Evolutionary conservation across 2,329 filamentous ascomycete species (phyloP), one percentile per base, ranked within the genome.

Genomic region (Intubia oerlemansii): DNA sequence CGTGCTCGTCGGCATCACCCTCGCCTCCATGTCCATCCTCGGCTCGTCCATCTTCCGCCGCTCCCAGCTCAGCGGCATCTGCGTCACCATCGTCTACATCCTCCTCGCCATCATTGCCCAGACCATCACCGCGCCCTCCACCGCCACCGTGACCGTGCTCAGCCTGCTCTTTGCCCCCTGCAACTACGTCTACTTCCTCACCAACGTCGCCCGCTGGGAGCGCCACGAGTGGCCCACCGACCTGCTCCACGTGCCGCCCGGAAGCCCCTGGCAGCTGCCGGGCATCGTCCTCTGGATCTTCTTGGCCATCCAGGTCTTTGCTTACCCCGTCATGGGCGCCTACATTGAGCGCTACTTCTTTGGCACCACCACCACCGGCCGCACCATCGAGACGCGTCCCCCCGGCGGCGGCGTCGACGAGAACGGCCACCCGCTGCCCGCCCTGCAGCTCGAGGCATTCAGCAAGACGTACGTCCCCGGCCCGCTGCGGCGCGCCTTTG

Each of bases 51-150:
- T 92, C 41, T 93, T 93, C 57, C 76, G 67, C 40, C 84, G 74
- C 44, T 73, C 84, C 0, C 84, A 93, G 47, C 64, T 93, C 4
- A 88, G 78, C 32, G 84, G 85, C 17, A 85, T 90, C 36, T 68
- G 70, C 0, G 63, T 78, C 23, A 73, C 75, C 7, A 71, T 93
- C 16, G 51, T 66, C 12, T 72, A 67, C 10, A 61, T 90, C 16
- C 51, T 90, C 3, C 57, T 93, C 2, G 82, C 76, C 11, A 77
- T 93, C 39, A 56, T 92, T 14, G 73, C 81, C 0, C 84, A 93
- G 48, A 67, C 80, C 11, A 54, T 79, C 12, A 68, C 62, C 0
- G 59, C 57, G 1, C 66, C 68, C 4, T 55, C 51, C 7, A 77
- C 71, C 1, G 68, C 54, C 2, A 59, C 68, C 1, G 76, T 85